Conservation (phyloP, 345 rosid genomes). For the Syzygium grande region DNA sequence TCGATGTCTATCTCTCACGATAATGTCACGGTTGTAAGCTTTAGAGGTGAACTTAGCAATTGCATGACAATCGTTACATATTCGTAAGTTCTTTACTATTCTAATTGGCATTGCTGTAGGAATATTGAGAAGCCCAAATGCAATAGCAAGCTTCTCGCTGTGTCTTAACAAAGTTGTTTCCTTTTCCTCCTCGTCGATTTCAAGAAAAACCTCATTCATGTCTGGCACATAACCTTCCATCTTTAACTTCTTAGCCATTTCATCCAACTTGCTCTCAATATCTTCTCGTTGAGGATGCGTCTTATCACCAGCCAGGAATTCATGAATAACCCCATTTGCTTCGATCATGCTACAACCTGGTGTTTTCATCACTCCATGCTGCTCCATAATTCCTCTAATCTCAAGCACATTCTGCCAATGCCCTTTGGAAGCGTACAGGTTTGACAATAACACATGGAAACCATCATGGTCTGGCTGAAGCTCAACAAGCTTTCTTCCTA, state of each 20-base stretch:
- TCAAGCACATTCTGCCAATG: constrained; percentile 44
- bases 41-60: constrained; percentile 31
- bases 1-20: constrained; percentile 37
- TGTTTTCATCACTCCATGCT: constrained; percentile 34
- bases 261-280: constrained; percentile 36
- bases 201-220: constrained; percentile 34
- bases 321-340: constrained; percentile 38
- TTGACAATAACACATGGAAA: constrained; percentile 43
- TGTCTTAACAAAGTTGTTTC: constrained; percentile 38
- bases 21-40: constrained; percentile 35
- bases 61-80: constrained; percentile 37
- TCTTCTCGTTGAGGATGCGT: constrained; percentile 26
- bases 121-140: constrained; percentile 34
- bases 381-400: constrained; percentile 38
- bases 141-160: constrained; percentile 49
- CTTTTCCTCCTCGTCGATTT: constrained; percentile 50
- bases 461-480: constrained; percentile 58
- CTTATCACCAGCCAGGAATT: constrained; percentile 42
- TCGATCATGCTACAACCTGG: constrained; percentile 58
- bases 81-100: constrained; percentile 40
- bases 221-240: constrained; percentile 35
- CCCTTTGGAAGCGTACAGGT: constrained; percentile 51
- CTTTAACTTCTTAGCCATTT: constrained; percentile 30
- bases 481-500: constrained; percentile 51
- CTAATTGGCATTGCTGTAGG: constrained; percentile 29